Conservation (phyloP, 2,329 filamentous ascomycete species). For the Thielaviopsis musarum region DNA sequence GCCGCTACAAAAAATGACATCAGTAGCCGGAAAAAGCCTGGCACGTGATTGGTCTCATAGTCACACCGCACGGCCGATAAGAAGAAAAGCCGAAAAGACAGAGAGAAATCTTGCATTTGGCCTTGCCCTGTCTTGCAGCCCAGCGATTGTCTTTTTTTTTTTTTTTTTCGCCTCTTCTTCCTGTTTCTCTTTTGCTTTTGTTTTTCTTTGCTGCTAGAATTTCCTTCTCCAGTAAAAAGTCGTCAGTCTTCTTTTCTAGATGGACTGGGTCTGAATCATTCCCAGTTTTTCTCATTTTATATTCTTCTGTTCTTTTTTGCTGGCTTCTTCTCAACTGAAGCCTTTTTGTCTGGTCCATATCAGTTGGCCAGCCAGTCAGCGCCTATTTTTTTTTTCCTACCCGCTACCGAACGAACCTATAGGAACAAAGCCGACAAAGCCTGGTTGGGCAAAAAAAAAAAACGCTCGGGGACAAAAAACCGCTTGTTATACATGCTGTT, state of each 20-base stretch:
- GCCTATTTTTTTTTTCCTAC: no score
- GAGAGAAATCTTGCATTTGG: conserved; percentile 3
- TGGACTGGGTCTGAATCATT: conserved; percentile 1
- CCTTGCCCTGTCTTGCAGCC: neutral
- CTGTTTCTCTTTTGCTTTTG: neutral
- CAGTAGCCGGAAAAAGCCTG: neutral
- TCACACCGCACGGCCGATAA: conserved; percentile 9
- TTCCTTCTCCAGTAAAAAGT: neutral
- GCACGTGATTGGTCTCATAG: conserved; percentile 11
- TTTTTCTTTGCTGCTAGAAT: neutral
- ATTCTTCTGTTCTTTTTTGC: neutral
- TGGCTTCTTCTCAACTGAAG: neutral
- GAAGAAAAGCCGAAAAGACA: neutral
- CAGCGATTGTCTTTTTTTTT: neutral
- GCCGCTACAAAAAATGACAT: conserved; percentile 1
- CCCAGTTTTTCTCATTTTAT: neutral
- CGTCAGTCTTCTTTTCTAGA: neutral
- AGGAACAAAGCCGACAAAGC: no score
- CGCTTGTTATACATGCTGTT: no score
- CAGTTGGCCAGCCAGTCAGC: no score
- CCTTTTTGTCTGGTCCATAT: neutral
- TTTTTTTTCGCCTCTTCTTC: neutral
- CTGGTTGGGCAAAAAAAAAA: no score
- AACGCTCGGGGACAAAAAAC: no score
- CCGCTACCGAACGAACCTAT: no score